A percentile compares a stretch with the other conserved stretches of the same genome.
These are phyloP conservation scores for Dactylellina haptotyla DNA, from an alignment of 2,329 filamentous ascomycete genomes.

Conservation along the genomic window DNA sequence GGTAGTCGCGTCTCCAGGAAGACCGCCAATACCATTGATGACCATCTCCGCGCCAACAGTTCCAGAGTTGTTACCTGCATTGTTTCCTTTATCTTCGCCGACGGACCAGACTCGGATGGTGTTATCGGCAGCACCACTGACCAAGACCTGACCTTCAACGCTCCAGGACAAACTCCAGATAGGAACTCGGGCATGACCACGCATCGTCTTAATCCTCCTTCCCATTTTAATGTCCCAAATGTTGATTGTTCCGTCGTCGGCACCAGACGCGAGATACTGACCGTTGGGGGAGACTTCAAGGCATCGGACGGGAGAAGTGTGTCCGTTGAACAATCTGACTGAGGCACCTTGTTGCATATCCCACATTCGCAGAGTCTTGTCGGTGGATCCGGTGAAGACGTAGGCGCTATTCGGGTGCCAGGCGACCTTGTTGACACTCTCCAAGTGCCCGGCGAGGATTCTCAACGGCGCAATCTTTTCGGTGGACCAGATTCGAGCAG, in stretches of 20 bases:
- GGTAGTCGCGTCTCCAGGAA: conserved; percentile 60
- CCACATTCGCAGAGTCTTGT: conserved; percentile 98
- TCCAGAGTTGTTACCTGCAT: conserved; percentile 67
- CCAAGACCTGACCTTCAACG: conserved; percentile 87
- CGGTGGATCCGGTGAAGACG: conserved; percentile 89
- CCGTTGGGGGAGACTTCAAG: conserved; percentile 88
- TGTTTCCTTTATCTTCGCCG: conserved; percentile 72
- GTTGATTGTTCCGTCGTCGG: conserved; percentile 87
- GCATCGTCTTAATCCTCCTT: conserved; percentile 86
- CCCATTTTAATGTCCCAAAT: conserved; percentile 95
- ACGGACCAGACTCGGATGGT: conserved; percentile 97
- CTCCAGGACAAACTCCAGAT: conserved; percentile 95
- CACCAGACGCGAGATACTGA: conserved; percentile 88
- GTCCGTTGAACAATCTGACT: conserved; percentile 90
- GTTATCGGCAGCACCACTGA: conserved; percentile 89
- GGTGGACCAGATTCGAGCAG: conserved; percentile 88
- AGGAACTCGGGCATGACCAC: conserved; percentile 90
- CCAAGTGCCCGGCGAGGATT: conserved; percentile 90
- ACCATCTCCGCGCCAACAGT: conserved; percentile 60
- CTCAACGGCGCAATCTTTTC: conserved; percentile 90
- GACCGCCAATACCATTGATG: conserved; percentile 61
- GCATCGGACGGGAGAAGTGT: conserved; percentile 85
- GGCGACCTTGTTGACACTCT: conserved; percentile 86
- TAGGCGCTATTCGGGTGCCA: conserved; percentile 97
- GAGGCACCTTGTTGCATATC: conserved; percentile 85